Conservation (phyloP, 768 basidiomycete genomes). For the Sistotremastrum niveocremeum region DNA sequence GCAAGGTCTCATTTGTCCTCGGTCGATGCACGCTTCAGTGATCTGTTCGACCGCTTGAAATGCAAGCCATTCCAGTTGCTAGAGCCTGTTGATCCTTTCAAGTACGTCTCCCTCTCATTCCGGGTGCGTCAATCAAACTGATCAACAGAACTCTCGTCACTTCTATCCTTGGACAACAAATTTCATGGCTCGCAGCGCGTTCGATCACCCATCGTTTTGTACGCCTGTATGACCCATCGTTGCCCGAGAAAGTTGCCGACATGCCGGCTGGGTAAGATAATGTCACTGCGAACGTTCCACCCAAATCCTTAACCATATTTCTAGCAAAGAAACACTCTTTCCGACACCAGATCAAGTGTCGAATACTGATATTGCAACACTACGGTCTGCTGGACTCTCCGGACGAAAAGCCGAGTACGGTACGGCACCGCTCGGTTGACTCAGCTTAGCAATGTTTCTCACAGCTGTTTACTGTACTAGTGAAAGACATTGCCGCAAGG, state of each 20-base stretch:
- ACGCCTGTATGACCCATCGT: slow-evolving; percentile 55
- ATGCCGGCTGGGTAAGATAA: slow-evolving; percentile 25
- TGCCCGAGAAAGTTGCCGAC: slow-evolving; percentile 55
- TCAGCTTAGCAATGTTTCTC: neutral
- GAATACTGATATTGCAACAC: slow-evolving; percentile 37
- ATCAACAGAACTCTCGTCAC: slow-evolving; percentile 45
- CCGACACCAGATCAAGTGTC: slow-evolving; percentile 62
- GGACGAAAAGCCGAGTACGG: slow-evolving; percentile 85
- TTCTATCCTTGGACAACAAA: slow-evolving; percentile 70
- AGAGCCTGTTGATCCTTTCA: slow-evolving; percentile 72
- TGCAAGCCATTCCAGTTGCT: slow-evolving; percentile 71
- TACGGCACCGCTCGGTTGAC: slow-evolving; percentile 18
- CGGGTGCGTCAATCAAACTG: neutral
- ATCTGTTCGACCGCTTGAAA: slow-evolving; percentile 46
- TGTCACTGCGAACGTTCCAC: neutral
- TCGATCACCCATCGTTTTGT: slow-evolving; percentile 72
- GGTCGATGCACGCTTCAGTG: slow-evolving; percentile 57
- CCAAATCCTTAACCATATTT: slow-evolving; percentile 10
- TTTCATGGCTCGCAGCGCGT: slow-evolving; percentile 77
- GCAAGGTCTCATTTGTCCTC: slow-evolving; percentile 59
- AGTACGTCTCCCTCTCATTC: slow-evolving; percentile 25
- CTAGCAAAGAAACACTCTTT: slow-evolving; percentile 31
- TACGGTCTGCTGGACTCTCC: slow-evolving; percentile 68
- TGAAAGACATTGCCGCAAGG: slow-evolving; percentile 62
- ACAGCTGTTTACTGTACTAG: slow-evolving; percentile 22